These are phyloP conservation scores for Tuber melanosporum DNA, from an alignment of 495 filamentous ascomycete species.

Conservation along the genomic window DNA sequence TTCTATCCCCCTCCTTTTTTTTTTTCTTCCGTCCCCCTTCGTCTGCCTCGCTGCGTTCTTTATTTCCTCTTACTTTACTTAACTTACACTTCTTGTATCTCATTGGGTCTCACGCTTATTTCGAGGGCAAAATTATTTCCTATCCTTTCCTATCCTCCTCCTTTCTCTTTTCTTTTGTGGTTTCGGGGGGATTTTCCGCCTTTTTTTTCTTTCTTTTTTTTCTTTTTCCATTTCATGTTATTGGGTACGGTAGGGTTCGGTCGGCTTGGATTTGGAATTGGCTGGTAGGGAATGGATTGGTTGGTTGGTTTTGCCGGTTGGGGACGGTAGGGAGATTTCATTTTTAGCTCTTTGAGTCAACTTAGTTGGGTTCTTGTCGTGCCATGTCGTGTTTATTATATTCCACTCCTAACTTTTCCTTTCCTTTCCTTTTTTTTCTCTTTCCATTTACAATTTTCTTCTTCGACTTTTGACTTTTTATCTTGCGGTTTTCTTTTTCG, in stretches of 20 bases:
- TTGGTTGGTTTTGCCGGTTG: constrained; percentile 11
- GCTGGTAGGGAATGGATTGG: constrained; percentile 15
- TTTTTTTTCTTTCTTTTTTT: constrained; percentile 7
- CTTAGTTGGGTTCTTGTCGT: neutral
- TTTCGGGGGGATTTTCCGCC: neutral
- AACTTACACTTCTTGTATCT: constrained; percentile 35
- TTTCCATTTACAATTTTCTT: neutral
- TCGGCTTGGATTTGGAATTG: constrained; percentile 19
- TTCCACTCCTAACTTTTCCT: neutral
- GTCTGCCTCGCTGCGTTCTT: neutral
- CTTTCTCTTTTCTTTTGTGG: neutral
- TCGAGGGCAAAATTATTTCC: neutral
- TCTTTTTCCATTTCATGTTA: constrained; percentile 28
- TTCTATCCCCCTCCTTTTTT: constrained; percentile 18
- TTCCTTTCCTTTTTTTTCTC: neutral
- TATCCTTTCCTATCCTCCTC: neutral
- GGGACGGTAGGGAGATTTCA: constrained; percentile 1
- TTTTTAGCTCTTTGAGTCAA: neutral
- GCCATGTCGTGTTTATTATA: neutral
- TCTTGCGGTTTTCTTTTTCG: neutral
- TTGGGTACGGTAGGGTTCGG: constrained; percentile 20
- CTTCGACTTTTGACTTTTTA: neutral
- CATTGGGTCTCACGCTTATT: constrained; percentile 17
- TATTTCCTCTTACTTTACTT: constrained; percentile 13
- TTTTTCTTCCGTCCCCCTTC: constrained; percentile 18